These are phyloP conservation scores for Aspergillus aculeatinus DNA, from an alignment of 2,329 filamentous ascomycete species.

Conservation along the genomic window DNA sequence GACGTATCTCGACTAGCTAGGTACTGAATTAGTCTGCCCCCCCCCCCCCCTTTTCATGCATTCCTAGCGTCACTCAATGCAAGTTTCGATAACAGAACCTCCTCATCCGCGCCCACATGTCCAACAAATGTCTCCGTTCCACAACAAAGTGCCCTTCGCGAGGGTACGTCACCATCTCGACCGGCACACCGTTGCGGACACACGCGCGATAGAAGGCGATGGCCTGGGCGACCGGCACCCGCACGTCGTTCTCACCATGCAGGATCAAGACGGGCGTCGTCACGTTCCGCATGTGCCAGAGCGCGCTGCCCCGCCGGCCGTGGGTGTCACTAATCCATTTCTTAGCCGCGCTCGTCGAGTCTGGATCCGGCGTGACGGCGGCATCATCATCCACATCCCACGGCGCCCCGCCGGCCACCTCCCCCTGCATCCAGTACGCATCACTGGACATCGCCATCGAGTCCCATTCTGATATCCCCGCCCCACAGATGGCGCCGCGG, in stretches of 20 bases:
- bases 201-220: not conserved
- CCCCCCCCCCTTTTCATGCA: too few species aligned
- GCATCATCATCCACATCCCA: slow-evolving; percentile 1
- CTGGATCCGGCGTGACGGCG: not conserved
- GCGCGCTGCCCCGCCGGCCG: not conserved
- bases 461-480: not conserved
- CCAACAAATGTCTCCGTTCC: not conserved
- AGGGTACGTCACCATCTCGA: not conserved
- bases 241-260: not conserved
- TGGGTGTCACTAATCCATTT: not conserved
- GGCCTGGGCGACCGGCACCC: not conserved
- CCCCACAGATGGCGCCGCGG: not conserved
- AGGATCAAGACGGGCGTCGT: not conserved
- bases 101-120: not conserved
- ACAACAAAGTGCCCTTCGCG: not conserved
- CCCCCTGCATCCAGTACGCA: not conserved
- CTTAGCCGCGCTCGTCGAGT: not conserved
- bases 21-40: too few species aligned
- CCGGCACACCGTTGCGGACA: not conserved
- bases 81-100: not conserved
- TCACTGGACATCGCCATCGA: not conserved
- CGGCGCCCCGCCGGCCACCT: not conserved
- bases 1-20: too few species aligned
- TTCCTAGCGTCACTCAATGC: not conserved
- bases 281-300: not conserved